Evolutionary conservation across 1,284 basidiomycete species (phyloP).

Genomic region (Pseudozyma thailandica): DNA sequence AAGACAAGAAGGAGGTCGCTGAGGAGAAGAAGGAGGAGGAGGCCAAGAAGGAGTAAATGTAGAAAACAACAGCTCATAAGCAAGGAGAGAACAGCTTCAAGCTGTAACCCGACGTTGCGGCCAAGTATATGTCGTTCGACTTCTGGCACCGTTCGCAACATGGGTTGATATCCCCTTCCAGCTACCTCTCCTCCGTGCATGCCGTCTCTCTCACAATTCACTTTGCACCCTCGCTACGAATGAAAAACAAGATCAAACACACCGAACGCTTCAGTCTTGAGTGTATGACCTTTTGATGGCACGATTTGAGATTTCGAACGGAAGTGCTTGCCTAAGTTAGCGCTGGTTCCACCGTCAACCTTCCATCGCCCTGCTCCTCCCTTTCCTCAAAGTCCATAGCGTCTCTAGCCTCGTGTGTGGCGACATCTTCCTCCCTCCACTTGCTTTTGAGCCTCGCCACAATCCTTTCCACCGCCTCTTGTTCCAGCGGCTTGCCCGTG

Average conservation of each 20-base stretch:
- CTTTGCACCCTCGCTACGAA: background rate
- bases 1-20: constrained; percentile 25
- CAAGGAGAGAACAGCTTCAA: constrained; percentile 6
- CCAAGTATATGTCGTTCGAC: background rate
- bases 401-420: background rate
- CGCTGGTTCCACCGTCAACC: no score
- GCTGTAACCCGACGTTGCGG: constrained; percentile 40
- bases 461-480: constrained; percentile 3
- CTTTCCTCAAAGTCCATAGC: background rate
- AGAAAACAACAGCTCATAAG: background rate
- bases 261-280: background rate
- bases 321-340: no score
- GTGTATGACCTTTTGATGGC: no score
- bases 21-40: constrained; percentile 42
- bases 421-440: constrained; percentile 41
- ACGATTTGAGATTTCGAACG: no score
- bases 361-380: background rate
- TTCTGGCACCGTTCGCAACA: background rate
- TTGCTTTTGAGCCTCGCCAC: constrained; percentile 9
- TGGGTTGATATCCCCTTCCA: constrained; percentile 43
- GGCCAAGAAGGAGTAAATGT: constrained; percentile 23
- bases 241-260: background rate
- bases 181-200: constrained; percentile 2
- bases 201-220: background rate
- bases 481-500: constrained; percentile 7